Base-by-base conservation (phyloP, 2,329 filamentous ascomycete species). In the Xylariales sp. region DNA sequence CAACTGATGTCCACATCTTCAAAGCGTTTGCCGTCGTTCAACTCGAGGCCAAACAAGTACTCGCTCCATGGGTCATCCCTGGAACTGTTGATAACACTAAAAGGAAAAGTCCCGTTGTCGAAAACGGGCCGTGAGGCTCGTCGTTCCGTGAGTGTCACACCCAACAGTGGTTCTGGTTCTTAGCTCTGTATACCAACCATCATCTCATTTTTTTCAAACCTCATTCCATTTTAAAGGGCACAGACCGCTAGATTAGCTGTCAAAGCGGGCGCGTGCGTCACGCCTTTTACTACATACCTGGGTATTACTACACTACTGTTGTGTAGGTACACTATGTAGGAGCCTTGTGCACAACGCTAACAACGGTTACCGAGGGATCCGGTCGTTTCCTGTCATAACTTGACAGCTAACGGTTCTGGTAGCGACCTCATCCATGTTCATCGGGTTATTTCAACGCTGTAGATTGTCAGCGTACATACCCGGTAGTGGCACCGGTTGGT, bases 401-500 rank as follows among this genome's bases (percentile, higher is more conserved):
- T 56, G 61, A 60, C 52, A 46, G 60, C 61, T 45, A 54, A 55
- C 39, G 23, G 32, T 43, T 41, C 50, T 36, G 58, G 57, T 68
- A 65, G 57, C 52, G 54, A 68, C 53, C 53, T 48, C 28, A 65
- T 65, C 62, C 66, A 65, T 68, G 66, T 30, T 50, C 39, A 14
- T 65, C 62, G 52, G 62, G 41, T 28, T 68, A 65, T 65, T 68
- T 65, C 30, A 46, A 61, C 55, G 57, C 53, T 45, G 41, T 57
- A 50, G 62, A 62, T 58, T 41, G 49, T 65, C 53, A 64, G 50
- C 39, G n/a, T 65, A 52, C 58, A 60, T 62, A 10, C 39, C 61
- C 62, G 68, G 65, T 62, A 70, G 65, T 55, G 57, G 53, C 62
- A 68, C 68, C 68, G 68, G 68, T 70, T 68, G 68, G 68, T 56